Evolutionary conservation across 805 yeast species (phyloP), one percentile per base, ranked within the genome.

Genomic region (Ogataea methylovora): DNA sequence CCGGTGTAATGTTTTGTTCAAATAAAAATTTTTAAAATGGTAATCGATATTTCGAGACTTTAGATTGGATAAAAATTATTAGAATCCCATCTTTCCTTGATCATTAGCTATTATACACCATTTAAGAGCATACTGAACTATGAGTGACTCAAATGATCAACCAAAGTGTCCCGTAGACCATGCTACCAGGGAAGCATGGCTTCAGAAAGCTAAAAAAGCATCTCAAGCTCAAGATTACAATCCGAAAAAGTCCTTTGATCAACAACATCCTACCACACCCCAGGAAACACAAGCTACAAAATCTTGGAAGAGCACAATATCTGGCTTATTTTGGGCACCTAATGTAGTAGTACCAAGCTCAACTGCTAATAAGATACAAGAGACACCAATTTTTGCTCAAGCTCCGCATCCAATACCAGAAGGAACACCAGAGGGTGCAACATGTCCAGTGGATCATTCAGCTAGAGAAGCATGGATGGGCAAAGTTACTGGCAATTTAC

Each of bases 91-190:
- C n/a, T n/a, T n/a, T n/a, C n/a, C n/a, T n/a, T n/a, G n/a, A n/a
- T n/a, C n/a, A n/a, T n/a, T n/a, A n/a, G n/a, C n/a, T n/a, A n/a
- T n/a, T n/a, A n/a, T n/a, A n/a, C n/a, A n/a, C n/a, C n/a, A n/a
- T n/a, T n/a, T n/a, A n/a, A n/a, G n/a, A n/a, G n/a, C n/a, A n/a
- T n/a, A n/a, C n/a, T n/a, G n/a, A n/a, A n/a, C n/a, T n/a, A 43
- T 41, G 45, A 40, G 35, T 19, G 40, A 38, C 36, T 35, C 43
- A 3, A n/a, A n/a, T n/a, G 55, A 48, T 24, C 49, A 49, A 24
- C 50, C 54, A 8, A 65, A 61, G 39, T 83, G 90, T 48, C 90
- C 90, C 1, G 88, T 83, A 15, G 83, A 78, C 44, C 82, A 71
- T 40, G 53, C 53, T n/a, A 67, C 83, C 4, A 58, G 83, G 38